Evolutionary conservation across 208 protist genomes (phyloP).

Genomic region (Acanthamoeba culbertsoni): DNA sequence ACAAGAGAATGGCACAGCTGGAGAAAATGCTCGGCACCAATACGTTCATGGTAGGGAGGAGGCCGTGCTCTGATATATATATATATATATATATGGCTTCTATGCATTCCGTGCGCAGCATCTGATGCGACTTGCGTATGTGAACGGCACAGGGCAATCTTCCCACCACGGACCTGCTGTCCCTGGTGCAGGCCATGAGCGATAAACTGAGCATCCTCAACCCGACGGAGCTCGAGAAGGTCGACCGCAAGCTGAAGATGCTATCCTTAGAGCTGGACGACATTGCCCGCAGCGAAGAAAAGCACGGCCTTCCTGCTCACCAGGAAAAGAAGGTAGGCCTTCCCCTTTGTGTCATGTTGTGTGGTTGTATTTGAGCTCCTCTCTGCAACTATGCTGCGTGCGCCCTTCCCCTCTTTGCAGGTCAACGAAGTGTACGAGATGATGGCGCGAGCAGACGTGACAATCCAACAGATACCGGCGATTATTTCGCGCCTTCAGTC

Average conservation of each 20-base stretch:
- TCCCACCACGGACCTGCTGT: constrained; percentile 1
- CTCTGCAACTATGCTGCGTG: not conserved
- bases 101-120: no score
- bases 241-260: constrained; percentile 62
- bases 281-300: constrained; percentile 34
- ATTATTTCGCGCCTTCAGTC: constrained; percentile 50
- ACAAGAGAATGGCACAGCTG: constrained; percentile 1
- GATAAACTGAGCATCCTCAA: constrained; percentile 49
- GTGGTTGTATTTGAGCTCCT: not conserved
- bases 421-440: constrained; percentile 61
- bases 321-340: constrained; percentile 52
- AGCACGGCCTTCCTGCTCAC: not conserved
- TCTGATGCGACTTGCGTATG: no score
- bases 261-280: constrained; percentile 51
- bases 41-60: constrained; percentile 32
- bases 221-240: not conserved
- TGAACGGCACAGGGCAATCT: not conserved
- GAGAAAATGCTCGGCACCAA: constrained; percentile 48
- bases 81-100: no score
- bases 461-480: constrained; percentile 29
- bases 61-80: no score
- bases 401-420: not conserved
- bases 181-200: not conserved
- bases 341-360: not conserved
- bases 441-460: constrained; percentile 51